Evolutionary conservation across 2,329 filamentous ascomycete genomes (phyloP).

Genomic region (Tetracladium maxilliforme): DNA sequence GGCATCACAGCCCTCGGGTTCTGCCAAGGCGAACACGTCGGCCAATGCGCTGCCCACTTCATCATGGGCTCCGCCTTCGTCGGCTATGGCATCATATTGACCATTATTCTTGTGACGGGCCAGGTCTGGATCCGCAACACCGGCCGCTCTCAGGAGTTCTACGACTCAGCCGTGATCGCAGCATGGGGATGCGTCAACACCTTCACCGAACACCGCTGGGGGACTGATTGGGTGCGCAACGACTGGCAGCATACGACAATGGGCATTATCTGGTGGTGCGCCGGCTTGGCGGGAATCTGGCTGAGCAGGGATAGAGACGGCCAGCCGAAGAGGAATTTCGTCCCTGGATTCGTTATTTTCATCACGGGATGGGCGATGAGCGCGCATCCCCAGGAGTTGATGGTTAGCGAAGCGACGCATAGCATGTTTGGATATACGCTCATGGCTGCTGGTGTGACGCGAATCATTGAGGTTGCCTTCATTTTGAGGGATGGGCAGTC

Average conservation of each 20-base stretch:
- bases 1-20: slow-evolving; percentile 87
- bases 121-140: slow-evolving; percentile 74
- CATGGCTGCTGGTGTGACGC: slow-evolving; percentile 73
- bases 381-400: slow-evolving; percentile 70
- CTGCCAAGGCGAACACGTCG: slow-evolving; percentile 80
- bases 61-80: slow-evolving; percentile 98
- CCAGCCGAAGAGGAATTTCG: slow-evolving; percentile 77
- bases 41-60: slow-evolving; percentile 90
- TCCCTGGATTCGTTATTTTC: slow-evolving; percentile 81
- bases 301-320: slow-evolving; percentile 74
- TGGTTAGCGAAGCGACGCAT: slow-evolving; percentile 79
- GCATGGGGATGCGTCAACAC: slow-evolving; percentile 96
- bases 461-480: slow-evolving; percentile 86
- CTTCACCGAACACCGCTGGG: slow-evolving; percentile 96
- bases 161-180: slow-evolving; percentile 80
- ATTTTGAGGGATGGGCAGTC: slow-evolving; percentile 60
- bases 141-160: slow-evolving; percentile 90
- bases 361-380: slow-evolving; percentile 96
- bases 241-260: slow-evolving; percentile 98
- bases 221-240: slow-evolving; percentile 74
- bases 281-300: slow-evolving; percentile 85
- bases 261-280: slow-evolving; percentile 98
- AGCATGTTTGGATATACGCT: slow-evolving; percentile 85
- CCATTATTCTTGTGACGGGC: slow-evolving; percentile 74
- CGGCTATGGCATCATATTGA: slow-evolving; percentile 78